Evolutionary conservation across 306 rosid genomes (phyloP).

Genomic region (Castanea crenata): DNA sequence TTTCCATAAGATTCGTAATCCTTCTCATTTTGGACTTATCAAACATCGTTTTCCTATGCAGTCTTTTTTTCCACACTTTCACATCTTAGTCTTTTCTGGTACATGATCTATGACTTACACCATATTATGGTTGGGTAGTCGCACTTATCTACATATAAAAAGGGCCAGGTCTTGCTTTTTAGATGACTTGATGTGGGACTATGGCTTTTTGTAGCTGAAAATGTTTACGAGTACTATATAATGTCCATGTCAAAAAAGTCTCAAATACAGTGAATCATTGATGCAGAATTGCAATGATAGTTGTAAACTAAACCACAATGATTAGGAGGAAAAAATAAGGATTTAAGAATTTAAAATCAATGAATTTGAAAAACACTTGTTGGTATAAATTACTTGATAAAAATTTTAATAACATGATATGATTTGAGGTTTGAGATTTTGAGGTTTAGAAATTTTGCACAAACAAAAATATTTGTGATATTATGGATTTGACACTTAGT

Average conservation of each 20-base stretch:
- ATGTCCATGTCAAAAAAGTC: conserved; percentile 8
- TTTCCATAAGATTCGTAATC: conserved; percentile 6
- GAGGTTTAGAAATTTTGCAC: too few relatives aligned
- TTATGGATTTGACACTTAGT: too few relatives aligned
- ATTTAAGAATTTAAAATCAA: too few relatives aligned
- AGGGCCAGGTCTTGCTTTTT: conserved; percentile 35
- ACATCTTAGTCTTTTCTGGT: not conserved
- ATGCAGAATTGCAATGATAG: too few relatives aligned
- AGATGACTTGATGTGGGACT: conserved; percentile 13
- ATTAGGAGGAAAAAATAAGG: too few relatives aligned
- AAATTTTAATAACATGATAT: too few relatives aligned
- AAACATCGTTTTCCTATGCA: conserved; percentile 56
- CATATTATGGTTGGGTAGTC: conserved; percentile 31
- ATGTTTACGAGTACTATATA: conserved; percentile 21
- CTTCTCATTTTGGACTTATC: conserved; percentile 27
- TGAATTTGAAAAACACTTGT: too few relatives aligned
- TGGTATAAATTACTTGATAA: too few relatives aligned
- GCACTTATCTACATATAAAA: conserved; percentile 45
- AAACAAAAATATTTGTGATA: too few relatives aligned
- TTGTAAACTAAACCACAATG: too few relatives aligned
- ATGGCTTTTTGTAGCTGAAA: not conserved
- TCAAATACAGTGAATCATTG: not conserved
- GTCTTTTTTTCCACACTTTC: conserved; percentile 15
- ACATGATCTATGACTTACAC: conserved; percentile 41
- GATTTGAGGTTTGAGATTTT: too few relatives aligned